These are phyloP conservation scores for Monilinia aucupariae DNA, from an alignment of 2,329 filamentous ascomycete species.

Conservation along the genomic window DNA sequence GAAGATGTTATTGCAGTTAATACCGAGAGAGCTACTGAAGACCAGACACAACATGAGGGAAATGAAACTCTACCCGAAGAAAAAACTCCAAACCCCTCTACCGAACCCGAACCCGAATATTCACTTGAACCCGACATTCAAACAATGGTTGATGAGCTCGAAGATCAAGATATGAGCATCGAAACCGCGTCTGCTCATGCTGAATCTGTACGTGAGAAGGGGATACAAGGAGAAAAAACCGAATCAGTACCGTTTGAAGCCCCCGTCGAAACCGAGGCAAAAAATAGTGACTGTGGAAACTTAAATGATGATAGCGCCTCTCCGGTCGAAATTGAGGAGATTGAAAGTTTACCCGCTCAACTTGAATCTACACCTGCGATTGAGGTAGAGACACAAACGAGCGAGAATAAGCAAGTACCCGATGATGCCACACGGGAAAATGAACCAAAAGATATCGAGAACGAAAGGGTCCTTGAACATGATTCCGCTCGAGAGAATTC, in stretches of 20 bases:
- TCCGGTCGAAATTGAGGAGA: neutral
- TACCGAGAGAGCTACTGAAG: neutral
- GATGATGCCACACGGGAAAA: neutral
- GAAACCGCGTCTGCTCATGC: neutral
- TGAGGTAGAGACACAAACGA: fast-evolving
- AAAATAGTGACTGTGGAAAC: fast-evolving
- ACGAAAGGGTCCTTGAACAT: neutral
- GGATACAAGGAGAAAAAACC: neutral
- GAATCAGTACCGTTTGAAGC: fast-evolving
- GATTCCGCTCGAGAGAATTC: too few species aligned
- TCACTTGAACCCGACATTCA: neutral
- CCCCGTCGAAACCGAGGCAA: too few species aligned
- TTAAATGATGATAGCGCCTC: neutral
- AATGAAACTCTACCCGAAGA: neutral
- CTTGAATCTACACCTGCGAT: neutral
- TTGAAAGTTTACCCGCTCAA: too few species aligned
- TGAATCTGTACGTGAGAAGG: neutral
- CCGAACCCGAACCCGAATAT: neutral
- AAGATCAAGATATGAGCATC: neutral
- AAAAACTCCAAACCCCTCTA: neutral
- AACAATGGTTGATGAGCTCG: fast-evolving
- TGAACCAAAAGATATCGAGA: too few species aligned
- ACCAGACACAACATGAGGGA: neutral
- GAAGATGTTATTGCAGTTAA: fast-evolving
- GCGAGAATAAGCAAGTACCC: neutral